These are phyloP conservation scores for Orbilia quercus DNA, from an alignment of 2,329 filamentous ascomycete genomes.

Conservation along the genomic window DNA sequence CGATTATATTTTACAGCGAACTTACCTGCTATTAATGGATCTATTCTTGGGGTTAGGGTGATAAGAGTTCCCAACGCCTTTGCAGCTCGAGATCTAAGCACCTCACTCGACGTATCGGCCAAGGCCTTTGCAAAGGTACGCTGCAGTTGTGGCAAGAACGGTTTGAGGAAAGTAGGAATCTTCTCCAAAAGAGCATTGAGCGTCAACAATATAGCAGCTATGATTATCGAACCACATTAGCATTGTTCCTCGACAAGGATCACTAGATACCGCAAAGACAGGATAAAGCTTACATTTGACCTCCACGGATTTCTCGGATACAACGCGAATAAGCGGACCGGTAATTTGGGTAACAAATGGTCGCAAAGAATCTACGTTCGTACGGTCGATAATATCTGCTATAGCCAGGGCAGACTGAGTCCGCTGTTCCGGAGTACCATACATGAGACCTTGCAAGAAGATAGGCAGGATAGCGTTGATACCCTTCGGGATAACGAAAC, in stretches of 20 bases:
- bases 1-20: not conserved
- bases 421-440: constrained; percentile 90
- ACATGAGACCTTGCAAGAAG: constrained; percentile 97
- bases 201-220: constrained; percentile 87
- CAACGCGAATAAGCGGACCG: constrained; percentile 94
- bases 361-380: constrained; percentile 85
- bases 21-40: constrained; percentile 80
- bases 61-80: constrained; percentile 95
- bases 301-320: constrained; percentile 94
- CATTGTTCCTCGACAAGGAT: not conserved
- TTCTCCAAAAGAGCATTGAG: constrained; percentile 96
- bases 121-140: constrained; percentile 96
- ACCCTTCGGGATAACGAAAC: constrained; percentile 91
- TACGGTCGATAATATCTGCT: constrained; percentile 93
- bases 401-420: constrained; percentile 92
- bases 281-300: constrained; percentile 73
- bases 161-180: constrained; percentile 93
- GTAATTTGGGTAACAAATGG: constrained; percentile 98
- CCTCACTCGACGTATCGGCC: constrained; percentile 90
- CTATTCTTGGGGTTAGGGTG: constrained; percentile 92
- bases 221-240: constrained; percentile 1
- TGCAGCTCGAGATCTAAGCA: constrained; percentile 85
- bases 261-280: not conserved
- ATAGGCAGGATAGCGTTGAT: constrained; percentile 97
- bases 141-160: constrained; percentile 95